Percentiles rank a stretch among this genome's conserved stretches.
These are phyloP conservation scores for Colletotrichum sp. DNA, from an alignment of 2,329 filamentous ascomycete genomes.

Conservation along the genomic window DNA sequence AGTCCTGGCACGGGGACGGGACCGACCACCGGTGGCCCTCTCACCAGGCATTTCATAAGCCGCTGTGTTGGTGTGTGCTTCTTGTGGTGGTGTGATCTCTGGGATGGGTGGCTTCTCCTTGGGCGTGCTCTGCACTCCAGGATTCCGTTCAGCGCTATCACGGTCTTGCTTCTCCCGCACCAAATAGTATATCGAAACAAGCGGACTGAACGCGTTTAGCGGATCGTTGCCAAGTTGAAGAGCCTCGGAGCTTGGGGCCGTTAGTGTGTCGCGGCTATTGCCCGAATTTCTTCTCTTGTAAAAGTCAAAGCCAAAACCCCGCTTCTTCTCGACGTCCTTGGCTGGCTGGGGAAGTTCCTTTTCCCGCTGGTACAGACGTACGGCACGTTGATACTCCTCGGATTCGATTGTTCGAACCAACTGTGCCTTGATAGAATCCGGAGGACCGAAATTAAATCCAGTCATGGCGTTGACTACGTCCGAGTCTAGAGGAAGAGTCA, in stretches of 20 bases:
- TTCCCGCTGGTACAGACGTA: slow-evolving; percentile 74
- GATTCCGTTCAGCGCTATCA: slow-evolving; percentile 61
- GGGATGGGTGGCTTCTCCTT: slow-evolving; percentile 61
- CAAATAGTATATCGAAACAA: slow-evolving; percentile 93
- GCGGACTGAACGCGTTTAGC: slow-evolving; percentile 88
- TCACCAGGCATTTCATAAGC: slow-evolving; percentile 90
- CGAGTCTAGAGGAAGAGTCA: slow-evolving; percentile 83
- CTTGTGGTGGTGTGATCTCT: slow-evolving; percentile 80
- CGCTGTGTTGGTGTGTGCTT: slow-evolving; percentile 85
- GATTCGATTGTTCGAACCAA: slow-evolving; percentile 88
- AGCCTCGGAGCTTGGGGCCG: slow-evolving; percentile 83
- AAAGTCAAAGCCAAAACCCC: slow-evolving; percentile 91
- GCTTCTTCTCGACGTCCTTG: slow-evolving; percentile 78
- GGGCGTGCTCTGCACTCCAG: slow-evolving; percentile 45
- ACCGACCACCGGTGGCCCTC: slow-evolving; percentile 82
- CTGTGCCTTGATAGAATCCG: slow-evolving; percentile 82
- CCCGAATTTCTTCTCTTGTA: slow-evolving; percentile 93
- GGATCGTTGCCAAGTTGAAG: slow-evolving; percentile 85
- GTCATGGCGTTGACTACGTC: slow-evolving; percentile 93
- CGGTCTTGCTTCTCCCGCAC: slow-evolving; percentile 94
- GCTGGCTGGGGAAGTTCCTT: slow-evolving; percentile 62
- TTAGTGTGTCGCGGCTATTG: slow-evolving; percentile 86
- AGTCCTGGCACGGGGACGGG: slow-evolving; percentile 84
- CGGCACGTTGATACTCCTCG: slow-evolving; percentile 88
- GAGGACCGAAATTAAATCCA: slow-evolving; percentile 93